A percentile compares a stretch with the other conserved stretches of the same genome.
Evolutionary conservation across 2,329 filamentous ascomycete species (phyloP).

Genomic region (Nemania sp.): DNA sequence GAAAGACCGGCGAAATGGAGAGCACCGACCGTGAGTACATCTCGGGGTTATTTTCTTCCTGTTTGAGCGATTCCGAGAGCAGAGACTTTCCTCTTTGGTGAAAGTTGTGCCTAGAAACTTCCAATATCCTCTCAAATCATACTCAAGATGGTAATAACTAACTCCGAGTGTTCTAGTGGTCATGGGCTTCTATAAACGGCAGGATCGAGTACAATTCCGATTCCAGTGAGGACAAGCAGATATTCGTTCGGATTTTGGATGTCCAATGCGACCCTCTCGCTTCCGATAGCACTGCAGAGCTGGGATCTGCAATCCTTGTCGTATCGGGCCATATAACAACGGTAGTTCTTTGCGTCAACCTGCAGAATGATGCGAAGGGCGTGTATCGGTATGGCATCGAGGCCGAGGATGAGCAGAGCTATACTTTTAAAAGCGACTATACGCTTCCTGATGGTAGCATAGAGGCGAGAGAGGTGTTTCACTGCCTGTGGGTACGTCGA

Average conservation of each 20-base stretch:
- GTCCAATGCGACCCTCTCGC: constrained; percentile 9
- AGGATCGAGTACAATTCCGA: background rate
- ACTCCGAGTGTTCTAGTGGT: too few species aligned
- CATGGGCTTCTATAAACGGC: constrained; percentile 22
- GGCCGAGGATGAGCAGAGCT: background rate
- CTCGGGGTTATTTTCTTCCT: too few species aligned
- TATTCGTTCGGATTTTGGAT: background rate
- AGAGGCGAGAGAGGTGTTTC: background rate
- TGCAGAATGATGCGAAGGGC: background rate
- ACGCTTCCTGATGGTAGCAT: constrained; percentile 3
- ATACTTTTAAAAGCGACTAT: constrained; percentile 6
- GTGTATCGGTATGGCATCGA: background rate
- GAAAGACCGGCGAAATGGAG: constrained; percentile 10
- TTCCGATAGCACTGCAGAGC: background rate
- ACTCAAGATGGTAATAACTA: too few species aligned
- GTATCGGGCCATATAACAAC: constrained; percentile 1
- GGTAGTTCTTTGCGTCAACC: background rate
- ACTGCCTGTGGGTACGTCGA: background rate
- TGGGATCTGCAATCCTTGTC: constrained; percentile 1
- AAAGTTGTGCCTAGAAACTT: too few species aligned
- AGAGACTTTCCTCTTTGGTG: too few species aligned
- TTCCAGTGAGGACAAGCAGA: constrained; percentile 1
- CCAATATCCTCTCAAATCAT: too few species aligned
- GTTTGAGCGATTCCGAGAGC: too few species aligned
- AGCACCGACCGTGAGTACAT: constrained; percentile 20